Conservation (phyloP, 441 rosid genomes). For the Kokia cookei region DNA sequence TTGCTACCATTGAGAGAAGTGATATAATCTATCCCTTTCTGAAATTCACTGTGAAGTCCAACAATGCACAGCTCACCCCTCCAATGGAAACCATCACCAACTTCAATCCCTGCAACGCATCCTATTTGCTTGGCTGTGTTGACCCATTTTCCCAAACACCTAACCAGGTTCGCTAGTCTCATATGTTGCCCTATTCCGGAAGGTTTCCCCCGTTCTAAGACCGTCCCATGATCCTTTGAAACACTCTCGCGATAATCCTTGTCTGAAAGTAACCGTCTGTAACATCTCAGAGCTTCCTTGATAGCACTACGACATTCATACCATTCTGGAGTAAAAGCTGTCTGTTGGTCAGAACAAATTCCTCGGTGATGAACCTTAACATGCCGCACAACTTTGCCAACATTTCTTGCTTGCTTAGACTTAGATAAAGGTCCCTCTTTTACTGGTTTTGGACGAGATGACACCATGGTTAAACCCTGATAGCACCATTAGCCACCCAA, state of each 20-base stretch:
- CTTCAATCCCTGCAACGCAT: constrained; percentile 14
- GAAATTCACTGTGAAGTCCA: constrained; percentile 20
- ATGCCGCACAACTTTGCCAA: neutral
- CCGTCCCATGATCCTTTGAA: neutral
- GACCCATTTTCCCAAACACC: constrained; percentile 2
- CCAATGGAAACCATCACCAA: constrained; percentile 20
- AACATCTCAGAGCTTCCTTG: neutral
- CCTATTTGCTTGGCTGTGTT: constrained; percentile 8
- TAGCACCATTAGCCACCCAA: too few species aligned
- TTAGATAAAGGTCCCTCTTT: neutral
- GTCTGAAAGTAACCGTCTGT: neutral
- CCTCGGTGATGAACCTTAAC: neutral
- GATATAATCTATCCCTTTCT: constrained; percentile 14
- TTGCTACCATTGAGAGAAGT: neutral
- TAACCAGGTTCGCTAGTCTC: neutral
- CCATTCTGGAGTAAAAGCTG: neutral
- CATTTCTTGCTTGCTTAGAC: neutral
- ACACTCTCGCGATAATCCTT: neutral
- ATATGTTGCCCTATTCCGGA: neutral
- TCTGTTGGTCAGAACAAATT: neutral
- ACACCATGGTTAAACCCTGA: neutral
- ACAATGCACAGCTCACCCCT: constrained; percentile 14
- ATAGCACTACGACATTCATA: neutral
- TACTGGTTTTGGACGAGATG: neutral
- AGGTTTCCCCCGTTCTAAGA: neutral